Evolutionary conservation across 352 stramenopile species (phyloP).

Genomic region (Phytophthora pisi): DNA sequence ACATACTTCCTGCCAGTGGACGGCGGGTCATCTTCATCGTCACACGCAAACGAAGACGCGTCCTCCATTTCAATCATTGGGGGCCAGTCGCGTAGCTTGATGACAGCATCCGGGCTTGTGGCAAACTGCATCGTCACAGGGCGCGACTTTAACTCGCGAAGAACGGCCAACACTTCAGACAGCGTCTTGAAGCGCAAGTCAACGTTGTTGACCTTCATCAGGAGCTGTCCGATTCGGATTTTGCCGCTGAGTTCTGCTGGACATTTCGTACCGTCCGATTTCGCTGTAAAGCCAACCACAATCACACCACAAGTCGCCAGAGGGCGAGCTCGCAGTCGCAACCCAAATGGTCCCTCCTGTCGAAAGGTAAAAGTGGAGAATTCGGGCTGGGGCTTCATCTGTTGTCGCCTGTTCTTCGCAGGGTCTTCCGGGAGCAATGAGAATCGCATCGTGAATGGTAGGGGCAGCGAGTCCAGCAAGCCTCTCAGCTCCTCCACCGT

Average conservation of each 20-base stretch:
- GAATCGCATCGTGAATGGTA: conserved; percentile 72
- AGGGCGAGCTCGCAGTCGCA: conserved; percentile 78
- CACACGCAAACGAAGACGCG: conserved; percentile 43
- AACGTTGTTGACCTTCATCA: conserved; percentile 69
- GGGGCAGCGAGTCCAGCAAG: conserved; percentile 56
- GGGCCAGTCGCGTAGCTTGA: conserved; percentile 82
- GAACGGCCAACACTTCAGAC: conserved; percentile 56
- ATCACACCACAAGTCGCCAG: conserved; percentile 73
- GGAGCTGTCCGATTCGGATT: conserved; percentile 68
- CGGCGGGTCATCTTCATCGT: conserved; percentile 43
- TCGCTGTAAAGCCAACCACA: conserved; percentile 70
- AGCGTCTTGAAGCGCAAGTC: conserved; percentile 76
- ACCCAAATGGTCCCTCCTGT: conserved; percentile 72
- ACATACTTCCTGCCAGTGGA: conserved; percentile 67
- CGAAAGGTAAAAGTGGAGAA: conserved; percentile 72
- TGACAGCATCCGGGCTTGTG: conserved; percentile 73
- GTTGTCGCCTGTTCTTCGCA: conserved; percentile 54
- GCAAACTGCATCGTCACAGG: conserved; percentile 80
- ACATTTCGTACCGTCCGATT: conserved; percentile 57
- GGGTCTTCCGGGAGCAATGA: conserved; percentile 67
- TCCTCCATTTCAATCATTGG: conserved; percentile 82
- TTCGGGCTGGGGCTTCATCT: conserved; percentile 55
- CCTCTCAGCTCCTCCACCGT: conserved; percentile 68
- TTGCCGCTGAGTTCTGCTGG: conserved; percentile 73
- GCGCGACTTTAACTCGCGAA: conserved; percentile 63